Percentiles rank a stretch among this genome's conserved stretches.
These are phyloP conservation scores for Baudoinia panamericana DNA, from an alignment of 495 filamentous ascomycete genomes.

Conservation along the genomic window DNA sequence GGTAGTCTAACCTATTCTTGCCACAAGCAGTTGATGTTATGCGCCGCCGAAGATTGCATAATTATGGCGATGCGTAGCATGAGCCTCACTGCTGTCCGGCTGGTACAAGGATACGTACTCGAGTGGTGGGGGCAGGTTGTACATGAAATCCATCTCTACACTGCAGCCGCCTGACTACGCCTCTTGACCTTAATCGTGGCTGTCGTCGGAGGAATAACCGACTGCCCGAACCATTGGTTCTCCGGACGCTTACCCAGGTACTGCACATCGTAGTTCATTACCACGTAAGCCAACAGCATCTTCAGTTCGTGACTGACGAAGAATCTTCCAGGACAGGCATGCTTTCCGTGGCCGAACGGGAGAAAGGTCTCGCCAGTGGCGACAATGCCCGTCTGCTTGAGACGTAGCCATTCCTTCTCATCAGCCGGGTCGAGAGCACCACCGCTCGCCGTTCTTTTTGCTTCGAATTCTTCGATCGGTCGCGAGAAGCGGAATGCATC, in stretches of 20 bases:
- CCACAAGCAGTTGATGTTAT: too few species aligned
- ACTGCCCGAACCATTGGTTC: conserved; percentile 13
- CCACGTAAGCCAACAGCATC: conserved; percentile 30
- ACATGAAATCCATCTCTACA: too few species aligned
- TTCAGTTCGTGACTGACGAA: conserved; percentile 34
- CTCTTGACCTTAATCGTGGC: neutral
- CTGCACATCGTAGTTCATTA: conserved; percentile 31
- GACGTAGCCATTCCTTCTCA: neutral
- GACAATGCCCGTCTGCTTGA: conserved; percentile 4
- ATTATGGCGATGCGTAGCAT: too few species aligned
- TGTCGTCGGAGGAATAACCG: neutral
- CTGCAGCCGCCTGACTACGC: neutral
- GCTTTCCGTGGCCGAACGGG: neutral
- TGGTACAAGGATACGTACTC: too few species aligned
- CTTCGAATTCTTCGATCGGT: conserved; percentile 7
- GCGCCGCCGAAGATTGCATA: too few species aligned
- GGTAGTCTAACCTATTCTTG: too few species aligned
- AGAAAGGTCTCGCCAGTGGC: conserved; percentile 3
- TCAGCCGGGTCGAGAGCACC: neutral
- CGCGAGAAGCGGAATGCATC: conserved; percentile 32
- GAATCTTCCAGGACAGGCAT: conserved; percentile 31
- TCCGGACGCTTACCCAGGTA: conserved; percentile 13
- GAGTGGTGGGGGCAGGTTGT: too few species aligned
- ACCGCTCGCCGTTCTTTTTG: neutral
- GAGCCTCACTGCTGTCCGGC: too few species aligned